A percentile compares a stretch with the other conserved stretches of the same genome.
These are phyloP conservation scores for Clarkia xantiana DNA, from an alignment of 345 rosid species.

Conservation along the genomic window DNA sequence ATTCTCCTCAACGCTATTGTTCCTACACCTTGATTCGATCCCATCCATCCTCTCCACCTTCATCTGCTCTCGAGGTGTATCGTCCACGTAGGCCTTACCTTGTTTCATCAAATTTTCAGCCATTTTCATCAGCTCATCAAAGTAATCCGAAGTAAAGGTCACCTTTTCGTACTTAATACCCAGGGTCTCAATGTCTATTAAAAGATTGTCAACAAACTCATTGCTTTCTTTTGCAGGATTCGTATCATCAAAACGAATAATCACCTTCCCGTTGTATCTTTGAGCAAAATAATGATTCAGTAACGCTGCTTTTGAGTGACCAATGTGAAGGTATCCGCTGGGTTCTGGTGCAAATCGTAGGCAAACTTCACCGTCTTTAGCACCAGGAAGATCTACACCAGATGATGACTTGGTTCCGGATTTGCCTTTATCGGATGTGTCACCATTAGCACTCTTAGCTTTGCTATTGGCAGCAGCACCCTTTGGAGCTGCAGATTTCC, in stretches of 20 bases:
- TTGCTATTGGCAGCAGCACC: conserved; percentile 9
- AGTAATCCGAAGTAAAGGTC: conserved; percentile 87
- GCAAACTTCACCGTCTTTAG: conserved; percentile 65
- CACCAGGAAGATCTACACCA: conserved; percentile 72
- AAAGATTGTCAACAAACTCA: conserved; percentile 85
- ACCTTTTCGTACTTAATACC: conserved; percentile 60
- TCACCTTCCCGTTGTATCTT: conserved; percentile 69
- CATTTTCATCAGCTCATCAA: conserved; percentile 64
- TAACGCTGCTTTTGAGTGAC: conserved; percentile 87
- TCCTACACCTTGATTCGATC: conserved; percentile 71
- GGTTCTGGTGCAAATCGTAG: conserved; percentile 96
- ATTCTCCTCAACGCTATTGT: conserved; percentile 47
- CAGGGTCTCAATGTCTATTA: conserved; percentile 69
- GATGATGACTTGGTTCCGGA: conserved; percentile 19
- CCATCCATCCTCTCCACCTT: conserved; percentile 91
- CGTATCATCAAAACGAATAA: conserved; percentile 89
- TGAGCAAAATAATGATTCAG: conserved; percentile 81
- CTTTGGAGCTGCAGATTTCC: conserved; percentile 28
- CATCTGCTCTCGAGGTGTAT: conserved; percentile 81
- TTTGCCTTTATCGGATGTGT: conserved; percentile 46
- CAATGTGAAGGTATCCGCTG: conserved; percentile 92
- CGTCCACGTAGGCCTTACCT: conserved; percentile 90
- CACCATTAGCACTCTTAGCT: conserved; percentile 18
- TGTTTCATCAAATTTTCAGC: conserved; percentile 63
- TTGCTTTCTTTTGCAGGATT: conserved; percentile 92